Percentiles rank a stretch among this genome's conserved stretches.
phyloP scores from a whole-genome alignment of 2,329 filamentous ascomycete species.

The Neoarthrinium moseri region DNA sequence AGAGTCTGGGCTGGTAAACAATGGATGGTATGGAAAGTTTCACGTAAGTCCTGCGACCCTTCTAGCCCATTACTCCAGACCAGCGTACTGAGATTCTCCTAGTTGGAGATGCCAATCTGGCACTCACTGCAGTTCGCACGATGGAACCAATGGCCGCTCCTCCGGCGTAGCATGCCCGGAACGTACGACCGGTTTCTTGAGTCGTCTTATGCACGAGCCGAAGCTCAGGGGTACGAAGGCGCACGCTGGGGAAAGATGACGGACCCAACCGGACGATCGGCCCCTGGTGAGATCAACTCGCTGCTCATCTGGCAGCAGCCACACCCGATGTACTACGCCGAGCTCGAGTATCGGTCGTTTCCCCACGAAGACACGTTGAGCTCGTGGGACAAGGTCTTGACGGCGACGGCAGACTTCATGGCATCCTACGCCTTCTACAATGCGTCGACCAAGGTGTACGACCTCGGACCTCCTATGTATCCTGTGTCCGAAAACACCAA shows the following conservation, averaged over 20 bases:
- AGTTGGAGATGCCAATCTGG: constrained; percentile 55
- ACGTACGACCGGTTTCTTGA: constrained; percentile 46
- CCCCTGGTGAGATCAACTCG: constrained; percentile 60
- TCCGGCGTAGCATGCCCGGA: constrained; percentile 41
- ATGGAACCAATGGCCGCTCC: constrained; percentile 45
- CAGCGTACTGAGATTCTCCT: neutral
- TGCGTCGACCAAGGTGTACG: constrained; percentile 47
- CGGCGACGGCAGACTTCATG: constrained; percentile 58
- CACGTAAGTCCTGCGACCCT: constrained; percentile 36
- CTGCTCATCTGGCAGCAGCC: constrained; percentile 64
- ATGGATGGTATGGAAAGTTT: constrained; percentile 57
- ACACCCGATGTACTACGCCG: constrained; percentile 60
- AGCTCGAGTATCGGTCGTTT: constrained; percentile 49
- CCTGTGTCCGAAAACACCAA: constrained; percentile 55
- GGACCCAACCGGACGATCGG: constrained; percentile 52
- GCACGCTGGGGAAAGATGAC: constrained; percentile 55
- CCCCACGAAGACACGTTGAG: constrained; percentile 40
- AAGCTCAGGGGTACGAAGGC: constrained; percentile 39
- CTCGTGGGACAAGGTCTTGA: constrained; percentile 53
- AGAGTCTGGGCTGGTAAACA: constrained; percentile 42
- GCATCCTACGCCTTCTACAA: constrained; percentile 56
- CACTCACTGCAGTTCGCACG: constrained; percentile 49
- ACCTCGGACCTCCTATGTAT: constrained; percentile 44
- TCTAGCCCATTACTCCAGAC: too few species aligned
- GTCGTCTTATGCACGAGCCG: constrained; percentile 35